Conservation (phyloP, 495 filamentous ascomycete genomes). For the Chaetomium tenue region DNA sequence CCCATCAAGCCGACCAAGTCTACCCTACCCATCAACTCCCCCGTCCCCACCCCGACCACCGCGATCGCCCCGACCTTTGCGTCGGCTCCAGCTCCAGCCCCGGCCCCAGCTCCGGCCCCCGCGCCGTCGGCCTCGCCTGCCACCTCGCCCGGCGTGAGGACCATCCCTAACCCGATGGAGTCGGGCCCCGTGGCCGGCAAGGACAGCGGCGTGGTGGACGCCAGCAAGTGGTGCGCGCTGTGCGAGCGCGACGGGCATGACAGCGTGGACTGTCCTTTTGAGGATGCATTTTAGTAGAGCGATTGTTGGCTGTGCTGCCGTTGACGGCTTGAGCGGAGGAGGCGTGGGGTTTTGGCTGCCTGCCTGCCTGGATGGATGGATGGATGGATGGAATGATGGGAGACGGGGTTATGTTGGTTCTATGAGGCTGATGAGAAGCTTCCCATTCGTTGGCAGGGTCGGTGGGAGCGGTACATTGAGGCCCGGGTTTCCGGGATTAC, state of each 20-base stretch:
- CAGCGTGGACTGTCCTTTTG: conserved; percentile 92
- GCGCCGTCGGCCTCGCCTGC: neutral
- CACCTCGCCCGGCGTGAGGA: conserved; percentile 25
- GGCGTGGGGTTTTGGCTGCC: too few relatives aligned
- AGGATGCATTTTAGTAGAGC: conserved; percentile 63
- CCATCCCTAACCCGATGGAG: conserved; percentile 61
- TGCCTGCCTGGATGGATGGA: too few relatives aligned
- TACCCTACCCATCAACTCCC: neutral
- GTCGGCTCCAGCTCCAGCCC: neutral
- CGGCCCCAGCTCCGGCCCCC: conserved; percentile 7
- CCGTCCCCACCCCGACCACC: neutral
- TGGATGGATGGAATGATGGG: too few relatives aligned
- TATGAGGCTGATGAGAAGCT: too few relatives aligned
- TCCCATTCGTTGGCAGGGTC: too few relatives aligned
- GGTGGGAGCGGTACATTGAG: neutral
- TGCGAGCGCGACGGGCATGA: conserved; percentile 96
- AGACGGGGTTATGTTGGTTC: too few relatives aligned
- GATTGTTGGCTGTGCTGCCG: neutral
- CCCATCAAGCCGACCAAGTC: conserved; percentile 44
- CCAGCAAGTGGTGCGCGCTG: conserved; percentile 91
- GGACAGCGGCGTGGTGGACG: conserved; percentile 73
- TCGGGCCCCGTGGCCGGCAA: conserved; percentile 78
- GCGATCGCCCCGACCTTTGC: neutral
- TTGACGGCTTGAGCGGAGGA: neutral
- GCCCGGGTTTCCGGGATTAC: neutral